Evolutionary conservation across 2,329 filamentous ascomycete species (phyloP), one percentile per base, ranked within the genome.

Genomic region (Aureobasidium sp.): DNA sequence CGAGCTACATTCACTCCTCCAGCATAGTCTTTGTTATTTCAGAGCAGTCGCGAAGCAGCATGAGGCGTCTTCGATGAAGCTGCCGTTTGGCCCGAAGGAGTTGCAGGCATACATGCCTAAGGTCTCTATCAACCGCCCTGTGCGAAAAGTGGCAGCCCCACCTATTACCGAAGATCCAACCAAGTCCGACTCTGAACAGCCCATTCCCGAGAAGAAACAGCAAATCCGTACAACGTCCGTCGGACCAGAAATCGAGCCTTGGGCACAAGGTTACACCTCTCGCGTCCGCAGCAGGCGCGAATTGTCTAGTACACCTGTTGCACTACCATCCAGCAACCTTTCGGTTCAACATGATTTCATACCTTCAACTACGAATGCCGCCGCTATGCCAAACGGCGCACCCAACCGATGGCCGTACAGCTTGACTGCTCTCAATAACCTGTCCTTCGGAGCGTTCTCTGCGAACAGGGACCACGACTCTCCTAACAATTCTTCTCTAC

Each of bases 11-110:
- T 69, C 70, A 17, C 64, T 73, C 24, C 67, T 73, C 39, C 70
- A 68, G 55, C 71, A 76, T 61, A 73, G 75, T 1, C 66, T 79
- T 1, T 68, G 71, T 8, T 76, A 77, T 65, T 79, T 79, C 67
- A 74, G 76, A 46, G 68, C 72, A 29, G 71, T 76, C 13, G 75
- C 76, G 2, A 73, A 77, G 65, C 72, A 75, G 64, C 72, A 75
- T 9, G 73, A 76, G 60, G 70, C 70, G 15, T 60, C 60, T 24
- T 63, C 65, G 6, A 70, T 69, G 63, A 71, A 69, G 2, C 36
- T 65, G 3, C 65, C 67, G 0, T 74, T 74, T 55, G 71, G 70
- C 0, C 55, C 64, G 32, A 68, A 70, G 32, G 71, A 74, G 20
- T 69, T 73, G 41, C 67, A 71, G 34, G 66, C 67, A 24, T 64